Evolutionary conservation across 768 basidiomycete genomes (phyloP), one percentile per base, ranked within the genome.

Genomic region (Boletus tomentosulus): DNA sequence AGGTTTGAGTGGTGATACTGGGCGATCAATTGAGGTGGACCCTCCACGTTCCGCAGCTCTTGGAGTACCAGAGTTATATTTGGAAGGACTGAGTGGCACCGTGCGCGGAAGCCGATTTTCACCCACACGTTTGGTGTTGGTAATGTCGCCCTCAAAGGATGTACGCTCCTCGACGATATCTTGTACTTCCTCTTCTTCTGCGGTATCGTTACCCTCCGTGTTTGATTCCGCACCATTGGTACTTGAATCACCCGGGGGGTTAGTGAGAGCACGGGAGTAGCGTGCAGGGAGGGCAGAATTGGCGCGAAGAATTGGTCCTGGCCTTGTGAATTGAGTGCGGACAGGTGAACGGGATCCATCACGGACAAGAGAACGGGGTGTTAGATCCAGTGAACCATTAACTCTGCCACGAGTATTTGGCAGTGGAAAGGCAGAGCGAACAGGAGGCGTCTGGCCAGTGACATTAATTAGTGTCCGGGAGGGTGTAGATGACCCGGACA

Each of bases 61-160:
- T 24, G 54, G 46, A 49, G 42, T 34, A 27, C 47, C 48, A 9
- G 59, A 57, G 15, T 33, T 41, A 19, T 61, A 56, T 51, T 66
- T 71, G 19, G 68, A 63, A 16, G 75, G 76, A 42, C 66, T 75
- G 25, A 84, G 74, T 6, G 80, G 76, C 0, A 82, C 71, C 0
- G 84, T 84, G 15, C 83, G 79, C 11, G 82, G 82, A 28, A 84
- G 69, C 27, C 73, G 78, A 4, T 75, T 75, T 38, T 75, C 66
- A 16, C 69, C 63, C 3, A 66, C 74, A 37, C 81, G 76, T 6
- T 77, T 78, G 11, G 73, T 76, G 49, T 82, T 76, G 13, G 82
- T 75, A 15, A 71, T 63, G 3, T 71, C 68, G 12, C 66, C 64
- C 7, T 60, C 66, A 38, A 57, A 65, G 24, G 62, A 62, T 6